A percentile compares a stretch with the other conserved stretches of the same genome.
phyloP scores from a whole-genome alignment of 768 basidiomycete genomes.

The Sistotremastrum niveocremeum region DNA sequence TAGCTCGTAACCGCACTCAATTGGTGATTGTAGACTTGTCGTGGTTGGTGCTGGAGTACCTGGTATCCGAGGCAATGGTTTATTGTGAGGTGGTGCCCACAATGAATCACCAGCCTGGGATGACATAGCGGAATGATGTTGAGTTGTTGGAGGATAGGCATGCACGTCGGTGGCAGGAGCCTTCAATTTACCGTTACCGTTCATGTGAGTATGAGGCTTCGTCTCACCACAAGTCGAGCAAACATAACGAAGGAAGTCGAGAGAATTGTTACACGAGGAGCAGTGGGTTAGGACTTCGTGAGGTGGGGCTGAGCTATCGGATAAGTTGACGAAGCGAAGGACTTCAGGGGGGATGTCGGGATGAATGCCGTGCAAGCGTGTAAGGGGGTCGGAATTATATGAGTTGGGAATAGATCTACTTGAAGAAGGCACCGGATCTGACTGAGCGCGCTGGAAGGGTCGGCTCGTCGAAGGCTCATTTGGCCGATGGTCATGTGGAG shows the following conservation, averaged over 20 bases:
- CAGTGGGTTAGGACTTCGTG: conserved; percentile 62
- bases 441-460: not conserved
- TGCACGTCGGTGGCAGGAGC: conserved; percentile 9
- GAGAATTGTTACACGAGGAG: conserved; percentile 59
- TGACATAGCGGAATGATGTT: conserved; percentile 12
- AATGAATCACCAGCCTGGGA: conserved; percentile 5
- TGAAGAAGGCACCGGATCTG: not conserved
- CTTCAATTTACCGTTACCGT: conserved; percentile 25
- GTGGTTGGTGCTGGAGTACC: conserved; percentile 8
- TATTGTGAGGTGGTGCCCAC: not conserved
- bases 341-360: conserved; percentile 36
- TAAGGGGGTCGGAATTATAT: conserved; percentile 10
- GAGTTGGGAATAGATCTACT: conserved; percentile 1
- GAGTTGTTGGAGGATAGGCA: conserved; percentile 23
- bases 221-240: conserved; percentile 83
- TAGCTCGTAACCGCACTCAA: conserved; percentile 60
- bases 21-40: not conserved
- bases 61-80: conserved; percentile 5
- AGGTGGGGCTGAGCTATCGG: conserved; percentile 35
- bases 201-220: conserved; percentile 29
- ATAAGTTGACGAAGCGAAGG: conserved; percentile 27
- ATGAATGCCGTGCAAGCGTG: conserved; percentile 12
- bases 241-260: conserved; percentile 82
- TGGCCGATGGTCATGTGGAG: too few relatives aligned
- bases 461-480: too few relatives aligned